These are phyloP conservation scores for Rhododendron ovatum DNA, from an alignment of 148 eudicot species.

Conservation along the genomic window DNA sequence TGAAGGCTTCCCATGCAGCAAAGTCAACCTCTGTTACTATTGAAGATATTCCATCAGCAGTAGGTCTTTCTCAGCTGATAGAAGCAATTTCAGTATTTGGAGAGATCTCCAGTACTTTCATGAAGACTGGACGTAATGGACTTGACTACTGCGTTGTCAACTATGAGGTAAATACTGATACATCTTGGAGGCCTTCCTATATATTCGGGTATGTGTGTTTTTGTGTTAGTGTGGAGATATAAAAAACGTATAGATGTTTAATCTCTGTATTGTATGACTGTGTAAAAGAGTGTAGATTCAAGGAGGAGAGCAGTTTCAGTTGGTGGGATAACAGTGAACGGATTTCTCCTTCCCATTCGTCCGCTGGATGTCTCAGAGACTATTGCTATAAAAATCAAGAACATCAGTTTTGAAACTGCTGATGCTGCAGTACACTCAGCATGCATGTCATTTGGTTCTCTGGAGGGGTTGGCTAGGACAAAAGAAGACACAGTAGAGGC, in stretches of 20 bases:
- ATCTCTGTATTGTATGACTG: not conserved
- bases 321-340: conserved; percentile 16
- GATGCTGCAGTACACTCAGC: conserved; percentile 15
- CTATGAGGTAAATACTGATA: conserved; percentile 18
- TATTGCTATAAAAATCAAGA: conserved; percentile 18
- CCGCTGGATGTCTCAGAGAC: conserved; percentile 7
- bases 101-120: conserved; percentile 21
- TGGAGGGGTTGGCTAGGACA: conserved; percentile 22
- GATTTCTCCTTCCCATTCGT: conserved; percentile 16
- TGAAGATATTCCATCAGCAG: conserved; percentile 12
- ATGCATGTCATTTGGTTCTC: conserved; percentile 20
- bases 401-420: conserved; percentile 12
- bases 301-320: conserved; percentile 19
- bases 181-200: not conserved
- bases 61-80: conserved; percentile 14
- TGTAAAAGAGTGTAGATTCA: conserved; percentile 19
- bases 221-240: not conserved
- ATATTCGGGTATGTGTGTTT: not conserved
- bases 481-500: conserved; percentile 18
- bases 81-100: conserved; percentile 25
- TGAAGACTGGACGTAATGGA: conserved; percentile 7
- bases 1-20: not conserved
- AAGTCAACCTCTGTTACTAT: conserved; percentile 9
- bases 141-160: conserved; percentile 8
- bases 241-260: not conserved